Base-by-base conservation (phyloP, 176 grass and related monocot species). In the Oryza australiensis region DNA sequence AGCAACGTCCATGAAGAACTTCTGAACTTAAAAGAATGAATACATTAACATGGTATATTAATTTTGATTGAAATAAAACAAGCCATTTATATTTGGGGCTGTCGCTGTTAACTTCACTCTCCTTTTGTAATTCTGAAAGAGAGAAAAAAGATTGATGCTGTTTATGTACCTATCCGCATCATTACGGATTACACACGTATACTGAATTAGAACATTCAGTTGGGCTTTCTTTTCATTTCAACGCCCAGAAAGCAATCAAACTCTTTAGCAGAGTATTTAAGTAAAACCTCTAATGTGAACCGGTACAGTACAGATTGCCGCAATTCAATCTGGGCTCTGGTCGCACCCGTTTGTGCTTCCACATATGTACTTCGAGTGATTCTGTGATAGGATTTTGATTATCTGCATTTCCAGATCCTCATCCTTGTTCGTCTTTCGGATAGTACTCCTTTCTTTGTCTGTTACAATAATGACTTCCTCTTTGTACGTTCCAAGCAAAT, bases 401-500 rank as follows among this genome's bases (percentile, higher is more conserved):
- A 97, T 90, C 29, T 88, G 84, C 79, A 88, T 83, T 64, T 94
- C 94, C 66, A 97, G 70, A 77, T 97, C 94, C 66, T 90, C 79
- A 27, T 88, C 83, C 28, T 66, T 70, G 48, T 38, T 66, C 46
- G 66, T 35, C 70, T 55, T 91, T 10, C 68, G 62, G 66, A 94
- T 73, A 1, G 27, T 87, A 11, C 23, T 81, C 14, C 81, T 94
- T 49, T 66, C 83, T 22, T 72, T 64, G 49, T 75, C 46, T 22
- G 92, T 88, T 62, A 97, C 80, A 26, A 92, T 53, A 27, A 90
- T 57, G 70, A 97, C 94, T 41, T 94, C 87, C 28, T 89, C 80
- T 80, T 94, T 97, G 86, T 94, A 94, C n/a, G 89, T 94, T 33
- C 87, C 87, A 53, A 97, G 80, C 71, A 80, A 71, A 76, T 97